Evolutionary conservation across 2,329 filamentous ascomycete genomes (phyloP), one percentile per base, ranked within the genome.

Genomic region (Huntiella moniliformis): DNA sequence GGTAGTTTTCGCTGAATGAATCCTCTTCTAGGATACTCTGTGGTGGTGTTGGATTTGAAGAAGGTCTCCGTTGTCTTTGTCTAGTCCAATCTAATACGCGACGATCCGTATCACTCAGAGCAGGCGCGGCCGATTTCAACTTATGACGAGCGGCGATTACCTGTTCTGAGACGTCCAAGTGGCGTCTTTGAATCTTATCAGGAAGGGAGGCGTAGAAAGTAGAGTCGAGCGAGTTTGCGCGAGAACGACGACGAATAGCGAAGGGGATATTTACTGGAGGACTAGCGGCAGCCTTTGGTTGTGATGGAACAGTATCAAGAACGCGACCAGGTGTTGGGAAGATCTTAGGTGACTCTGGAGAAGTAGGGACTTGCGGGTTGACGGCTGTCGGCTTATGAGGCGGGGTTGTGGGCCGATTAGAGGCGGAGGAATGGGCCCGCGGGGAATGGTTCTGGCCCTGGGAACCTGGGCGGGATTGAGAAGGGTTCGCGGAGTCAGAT

Each of bases 111-210:
- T 39, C 46, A n/a, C 34, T 43, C 18, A 49, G 32, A 4, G 44
- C 44, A 4, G 36, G 47, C 3, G 40, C 34, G 7, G 22, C 37
- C 6, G 37, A 10, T 22, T 40, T 40, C 11, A 22, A 40, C 8
- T 44, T 39, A 5, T 49, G 34, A 12, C 47, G 47, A 28, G 47
- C 47, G 31, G 47, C 47, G 43, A 49, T 49, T 12, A 71, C 62
- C 53, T 80, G 79, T 61, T 91, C 82, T 59, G 86, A 79, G 42
- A 66, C 67, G 17, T 77, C 78, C 58, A 86, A 79, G 51, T 81
- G 73, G 52, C 73, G 74, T 52, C 74, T 73, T 56, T 75, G 77
- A 52, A 85, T 70, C 60, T 84, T 85, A 51, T 81, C 74, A 15
- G 83, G 81, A 37, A 86, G 66, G 16, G 69, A 73, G 45, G 77